Base-by-base conservation (phyloP, 106 monocot species). In the Ottelia alismoides region DNA sequence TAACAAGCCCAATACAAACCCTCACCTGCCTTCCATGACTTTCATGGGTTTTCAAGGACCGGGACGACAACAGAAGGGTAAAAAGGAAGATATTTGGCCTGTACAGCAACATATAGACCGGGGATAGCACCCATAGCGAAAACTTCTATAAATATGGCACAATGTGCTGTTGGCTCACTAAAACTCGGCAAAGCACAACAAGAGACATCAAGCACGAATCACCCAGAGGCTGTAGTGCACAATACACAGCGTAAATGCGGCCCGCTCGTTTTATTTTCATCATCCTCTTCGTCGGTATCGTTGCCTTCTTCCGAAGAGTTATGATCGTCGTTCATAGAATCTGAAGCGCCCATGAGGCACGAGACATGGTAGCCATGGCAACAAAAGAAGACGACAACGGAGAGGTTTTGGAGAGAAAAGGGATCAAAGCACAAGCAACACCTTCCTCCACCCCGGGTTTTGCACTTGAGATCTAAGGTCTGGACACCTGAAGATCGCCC, bases 381-480 rank as follows among this genome's bases (percentile, higher is more conserved):
- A 64, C 98, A 98, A 31, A 77, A 90, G 77, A 98, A 98, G 19
- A 83, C 74, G 7, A 86, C 59, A 18, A 98, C 85, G 1, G 85
- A 79, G 23, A 89, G 55, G 32, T 63, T 72, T 52, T 86, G 90
- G 24, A 75, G 58, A 1, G 82, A 65, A 63, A 90, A 86, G 28
- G 85, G 85, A 63, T 98, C 98, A 22, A 98, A 85, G 49, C 98
- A 98, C 60, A 98, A 30, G 72, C 98, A 98, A 56, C 98, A 98
- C 35, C 85, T 69, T 4, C 63, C 89, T 43, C 85, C 76, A 45
- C 84, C 84, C 68, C 88, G 84, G 9, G 71, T 81, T 69, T 57
- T 84, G 1, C 82, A 96, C 70, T 82, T 85, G 21, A 82, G 22
- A 26, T 74, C 79, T 59, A 73, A 49, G 1, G 55, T 64, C 47